phyloP scores from a whole-genome alignment of 768 basidiomycete genomes.

The Tulasnella sp. region DNA sequence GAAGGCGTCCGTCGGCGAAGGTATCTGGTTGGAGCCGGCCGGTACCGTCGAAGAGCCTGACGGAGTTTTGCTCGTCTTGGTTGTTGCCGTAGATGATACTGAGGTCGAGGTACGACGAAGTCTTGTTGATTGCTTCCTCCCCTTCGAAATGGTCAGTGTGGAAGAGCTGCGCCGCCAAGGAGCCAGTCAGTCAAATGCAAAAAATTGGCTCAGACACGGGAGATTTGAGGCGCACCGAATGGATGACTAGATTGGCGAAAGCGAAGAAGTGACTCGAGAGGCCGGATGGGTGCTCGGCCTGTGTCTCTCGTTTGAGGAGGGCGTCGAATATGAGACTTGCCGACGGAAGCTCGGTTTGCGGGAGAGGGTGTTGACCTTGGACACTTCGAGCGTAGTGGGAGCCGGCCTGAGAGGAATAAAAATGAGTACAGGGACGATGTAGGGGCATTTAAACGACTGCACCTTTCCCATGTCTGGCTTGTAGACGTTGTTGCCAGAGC shows the following conservation, averaged over 20 bases:
- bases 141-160: constrained; percentile 52
- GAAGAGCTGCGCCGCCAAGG: constrained; percentile 41
- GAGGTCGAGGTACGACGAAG: constrained; percentile 73
- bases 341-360: constrained; percentile 50
- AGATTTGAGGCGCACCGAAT: not conserved
- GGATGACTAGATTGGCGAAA: constrained; percentile 46
- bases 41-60: constrained; percentile 45
- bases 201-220: too few relatives aligned
- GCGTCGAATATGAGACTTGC: constrained; percentile 43
- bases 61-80: constrained; percentile 38
- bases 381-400: constrained; percentile 60
- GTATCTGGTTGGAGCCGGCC: constrained; percentile 65
- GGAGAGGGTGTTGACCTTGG: constrained; percentile 44
- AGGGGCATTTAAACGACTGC: not conserved
- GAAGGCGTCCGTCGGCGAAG: constrained; percentile 78
- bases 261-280: constrained; percentile 34
- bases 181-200: not conserved
- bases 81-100: constrained; percentile 47
- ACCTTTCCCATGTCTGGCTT: constrained; percentile 52
- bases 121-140: constrained; percentile 55
- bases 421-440: not conserved
- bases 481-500: constrained; percentile 56
- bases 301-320: constrained; percentile 40
- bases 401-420: constrained; percentile 40
- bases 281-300: constrained; percentile 34